Evolutionary conservation across 176 grass and related monocot species (phyloP).

Genomic region (Areca catechu): DNA sequence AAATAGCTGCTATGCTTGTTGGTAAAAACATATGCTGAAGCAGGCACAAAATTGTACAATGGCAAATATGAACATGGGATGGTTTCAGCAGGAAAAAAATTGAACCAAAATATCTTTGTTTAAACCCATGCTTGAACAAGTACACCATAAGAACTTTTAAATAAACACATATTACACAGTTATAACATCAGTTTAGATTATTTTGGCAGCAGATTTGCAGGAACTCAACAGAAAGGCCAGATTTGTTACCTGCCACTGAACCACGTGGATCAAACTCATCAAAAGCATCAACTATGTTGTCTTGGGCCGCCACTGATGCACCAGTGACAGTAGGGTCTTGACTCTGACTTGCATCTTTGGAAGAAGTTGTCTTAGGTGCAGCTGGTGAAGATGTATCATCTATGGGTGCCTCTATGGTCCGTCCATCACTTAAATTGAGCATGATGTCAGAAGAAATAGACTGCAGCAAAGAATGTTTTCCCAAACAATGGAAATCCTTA

Average conservation of each 20-base stretch:
- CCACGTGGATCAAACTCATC: slow-evolving; percentile 95
- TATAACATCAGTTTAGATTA: too few species aligned
- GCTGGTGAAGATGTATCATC: slow-evolving; percentile 30
- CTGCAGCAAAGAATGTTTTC: slow-evolving; percentile 7
- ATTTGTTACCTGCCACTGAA: slow-evolving; percentile 55
- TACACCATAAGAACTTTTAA: too few species aligned
- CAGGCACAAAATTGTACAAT: too few species aligned
- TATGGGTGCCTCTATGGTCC: slow-evolving; percentile 17
- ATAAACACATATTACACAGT: too few species aligned
- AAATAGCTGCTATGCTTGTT: too few species aligned
- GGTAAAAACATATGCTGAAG: too few species aligned
- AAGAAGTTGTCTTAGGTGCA: slow-evolving; percentile 16
- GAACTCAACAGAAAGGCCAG: too few species aligned
- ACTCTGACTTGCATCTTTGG: slow-evolving; percentile 7
- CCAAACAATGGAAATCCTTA: slow-evolving; percentile 8
- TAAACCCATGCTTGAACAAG: too few species aligned
- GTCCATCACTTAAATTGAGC: slow-evolving; percentile 53
- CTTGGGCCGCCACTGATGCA: slow-evolving; percentile 27
- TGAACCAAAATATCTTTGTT: too few species aligned
- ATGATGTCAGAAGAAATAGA: slow-evolving; percentile 14
- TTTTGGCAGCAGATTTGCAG: too few species aligned
- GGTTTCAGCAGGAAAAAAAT: too few species aligned
- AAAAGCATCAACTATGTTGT: slow-evolving; percentile 52
- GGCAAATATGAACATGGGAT: too few species aligned
- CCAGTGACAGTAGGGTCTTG: slow-evolving; percentile 14